Evolutionary conservation across 768 basidiomycete species (phyloP).

Genomic region (Dacryopinax primogenitus): DNA sequence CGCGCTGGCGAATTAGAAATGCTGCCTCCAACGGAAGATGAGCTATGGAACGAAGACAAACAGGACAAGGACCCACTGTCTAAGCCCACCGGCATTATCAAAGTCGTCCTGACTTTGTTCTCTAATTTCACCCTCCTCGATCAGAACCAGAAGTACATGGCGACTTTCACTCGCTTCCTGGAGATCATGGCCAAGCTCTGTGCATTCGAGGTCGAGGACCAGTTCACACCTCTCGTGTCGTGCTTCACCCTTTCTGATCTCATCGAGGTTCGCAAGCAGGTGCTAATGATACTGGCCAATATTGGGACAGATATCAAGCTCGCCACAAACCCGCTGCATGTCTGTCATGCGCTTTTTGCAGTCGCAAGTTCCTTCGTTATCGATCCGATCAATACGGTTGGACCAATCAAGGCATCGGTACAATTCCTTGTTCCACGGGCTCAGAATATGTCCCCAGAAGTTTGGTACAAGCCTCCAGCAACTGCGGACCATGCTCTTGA

Average conservation of each 20-base stretch:
- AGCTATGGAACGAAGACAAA: constrained; percentile 33
- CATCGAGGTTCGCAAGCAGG: constrained; percentile 63
- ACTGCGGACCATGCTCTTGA: constrained; percentile 70
- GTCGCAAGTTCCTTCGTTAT: constrained; percentile 12
- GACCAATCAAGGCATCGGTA: neutral
- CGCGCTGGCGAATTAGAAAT: constrained; percentile 44
- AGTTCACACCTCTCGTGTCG: constrained; percentile 36
- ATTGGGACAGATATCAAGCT: constrained; percentile 44
- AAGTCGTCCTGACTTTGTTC: constrained; percentile 62
- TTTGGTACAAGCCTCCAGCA: constrained; percentile 27
- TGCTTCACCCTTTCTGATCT: constrained; percentile 59
- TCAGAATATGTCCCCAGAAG: neutral
- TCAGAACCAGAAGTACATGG: constrained; percentile 59
- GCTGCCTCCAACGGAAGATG: constrained; percentile 47
- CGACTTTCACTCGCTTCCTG: constrained; percentile 49
- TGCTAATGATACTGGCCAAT: constrained; percentile 52
- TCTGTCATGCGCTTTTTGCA: neutral
- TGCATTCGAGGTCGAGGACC: constrained; percentile 27
- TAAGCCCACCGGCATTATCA: constrained; percentile 57
- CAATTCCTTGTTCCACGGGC: neutral
- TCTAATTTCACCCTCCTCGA: constrained; percentile 68
- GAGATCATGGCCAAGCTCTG: constrained; percentile 60
- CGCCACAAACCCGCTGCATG: constrained; percentile 26
- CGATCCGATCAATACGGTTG: neutral
- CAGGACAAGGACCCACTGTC: constrained; percentile 21